phyloP scores from a whole-genome alignment of 2,329 filamentous ascomycete species.

The Sporothrix sp. region DNA sequence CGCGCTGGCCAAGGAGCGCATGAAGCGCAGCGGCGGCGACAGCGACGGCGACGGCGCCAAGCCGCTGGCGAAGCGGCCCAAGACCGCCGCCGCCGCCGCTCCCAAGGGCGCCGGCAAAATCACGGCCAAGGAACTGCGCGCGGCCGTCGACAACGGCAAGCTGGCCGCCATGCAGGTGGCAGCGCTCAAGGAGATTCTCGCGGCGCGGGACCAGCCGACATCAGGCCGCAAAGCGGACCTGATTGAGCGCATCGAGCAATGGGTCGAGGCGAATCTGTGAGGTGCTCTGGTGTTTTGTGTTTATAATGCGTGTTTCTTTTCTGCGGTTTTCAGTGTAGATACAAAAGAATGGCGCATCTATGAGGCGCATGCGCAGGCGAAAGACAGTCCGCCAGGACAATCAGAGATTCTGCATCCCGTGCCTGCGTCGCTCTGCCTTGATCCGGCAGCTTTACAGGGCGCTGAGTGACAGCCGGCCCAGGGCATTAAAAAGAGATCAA shows the following conservation, averaged over 20 bases:
- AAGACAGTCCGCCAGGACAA: not conserved
- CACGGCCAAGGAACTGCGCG: slow-evolving; percentile 37
- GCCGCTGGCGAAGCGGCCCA: slow-evolving; percentile 40
- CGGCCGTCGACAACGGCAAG: slow-evolving; percentile 35
- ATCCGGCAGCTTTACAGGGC: too few species aligned
- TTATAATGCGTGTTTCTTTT: not conserved
- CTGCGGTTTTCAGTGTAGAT: too few species aligned
- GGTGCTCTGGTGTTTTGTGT: not conserved
- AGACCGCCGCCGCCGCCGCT: slow-evolving; percentile 33
- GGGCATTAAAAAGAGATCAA: too few species aligned
- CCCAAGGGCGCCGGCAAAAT: slow-evolving; percentile 27
- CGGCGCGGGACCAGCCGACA: slow-evolving; percentile 37
- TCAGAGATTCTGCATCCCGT: too few species aligned
- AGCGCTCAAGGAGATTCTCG: slow-evolving; percentile 41
- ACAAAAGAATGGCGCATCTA: not conserved
- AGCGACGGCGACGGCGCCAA: slow-evolving; percentile 29
- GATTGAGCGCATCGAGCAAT: slow-evolving; percentile 46
- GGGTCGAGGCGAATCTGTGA: slow-evolving; percentile 39
- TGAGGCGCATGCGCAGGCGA: not conserved
- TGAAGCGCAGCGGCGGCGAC: slow-evolving; percentile 44
- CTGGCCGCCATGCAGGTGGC: slow-evolving; percentile 46
- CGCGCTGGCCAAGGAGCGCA: slow-evolving; percentile 29
- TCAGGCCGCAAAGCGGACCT: slow-evolving; percentile 45
- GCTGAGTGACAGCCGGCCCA: too few species aligned
- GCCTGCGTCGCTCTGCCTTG: too few species aligned